These are phyloP conservation scores for Chytriomyces sp. DNA, from an alignment of 192 early-diverging fungal genomes.

Conservation along the genomic window DNA sequence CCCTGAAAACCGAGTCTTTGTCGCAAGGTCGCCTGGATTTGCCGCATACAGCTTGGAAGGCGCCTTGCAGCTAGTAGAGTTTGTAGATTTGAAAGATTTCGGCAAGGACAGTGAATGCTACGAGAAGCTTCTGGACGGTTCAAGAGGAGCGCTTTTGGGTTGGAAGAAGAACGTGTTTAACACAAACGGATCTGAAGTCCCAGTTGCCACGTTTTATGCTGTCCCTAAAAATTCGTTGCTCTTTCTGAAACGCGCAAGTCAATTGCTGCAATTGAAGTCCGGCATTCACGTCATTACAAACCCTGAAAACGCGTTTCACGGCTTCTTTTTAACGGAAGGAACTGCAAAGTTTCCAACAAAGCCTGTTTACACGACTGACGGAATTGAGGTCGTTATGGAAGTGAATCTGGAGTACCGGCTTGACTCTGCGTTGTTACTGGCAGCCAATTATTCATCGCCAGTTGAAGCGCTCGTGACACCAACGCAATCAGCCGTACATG, in stretches of 20 bases:
- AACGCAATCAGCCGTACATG: not conserved
- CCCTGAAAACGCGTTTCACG: not conserved
- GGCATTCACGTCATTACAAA: not conserved
- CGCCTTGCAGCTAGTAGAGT: not conserved
- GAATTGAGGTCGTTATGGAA: not conserved
- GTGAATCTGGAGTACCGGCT: not conserved
- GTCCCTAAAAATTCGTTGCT: not conserved
- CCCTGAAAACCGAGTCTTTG: not conserved
- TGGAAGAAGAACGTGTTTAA: not conserved
- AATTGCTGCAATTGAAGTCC: not conserved
- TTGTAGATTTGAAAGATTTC: not conserved
- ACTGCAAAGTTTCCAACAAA: not conserved
- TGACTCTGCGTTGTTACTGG: not conserved
- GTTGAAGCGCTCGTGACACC: not conserved
- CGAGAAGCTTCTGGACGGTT: not conserved
- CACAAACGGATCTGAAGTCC: not conserved
- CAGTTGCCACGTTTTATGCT: not conserved
- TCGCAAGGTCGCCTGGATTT: not conserved
- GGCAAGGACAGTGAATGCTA: not conserved
- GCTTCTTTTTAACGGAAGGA: not conserved
- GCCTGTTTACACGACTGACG: not conserved
- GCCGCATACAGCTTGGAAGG: not conserved
- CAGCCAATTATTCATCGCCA: not conserved
- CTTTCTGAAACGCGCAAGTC: not conserved
- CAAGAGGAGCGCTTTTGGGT: not conserved